A percentile compares a stretch with the other conserved stretches of the same genome.
phyloP scores from a whole-genome alignment of 495 filamentous ascomycete species.

The Xylaria grammica region DNA sequence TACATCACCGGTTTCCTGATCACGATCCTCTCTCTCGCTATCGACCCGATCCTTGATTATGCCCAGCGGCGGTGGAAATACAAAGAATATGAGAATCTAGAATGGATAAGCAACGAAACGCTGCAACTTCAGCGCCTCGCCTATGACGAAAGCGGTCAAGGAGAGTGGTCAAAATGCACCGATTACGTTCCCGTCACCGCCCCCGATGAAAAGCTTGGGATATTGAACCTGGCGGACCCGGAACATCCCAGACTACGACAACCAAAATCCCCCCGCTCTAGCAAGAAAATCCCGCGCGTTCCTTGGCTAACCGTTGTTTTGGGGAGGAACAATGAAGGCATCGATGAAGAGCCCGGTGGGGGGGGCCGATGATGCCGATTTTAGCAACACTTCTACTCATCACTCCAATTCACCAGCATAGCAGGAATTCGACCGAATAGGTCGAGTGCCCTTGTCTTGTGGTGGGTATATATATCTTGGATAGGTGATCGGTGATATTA shows the following conservation, averaged over 20 bases:
- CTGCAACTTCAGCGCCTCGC: constrained; percentile 21
- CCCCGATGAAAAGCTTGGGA: background rate
- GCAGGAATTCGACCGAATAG: no score
- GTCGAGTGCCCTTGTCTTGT: no score
- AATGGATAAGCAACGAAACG: constrained; percentile 21
- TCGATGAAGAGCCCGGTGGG: no score
- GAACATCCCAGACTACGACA: background rate
- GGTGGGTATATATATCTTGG: no score
- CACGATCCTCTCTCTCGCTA: background rate
- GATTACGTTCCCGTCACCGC: background rate
- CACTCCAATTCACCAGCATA: no score
- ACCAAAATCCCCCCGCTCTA: no score
- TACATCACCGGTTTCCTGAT: background rate
- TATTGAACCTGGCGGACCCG: background rate
- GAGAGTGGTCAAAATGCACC: constrained; percentile 18
- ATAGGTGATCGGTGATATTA: no score
- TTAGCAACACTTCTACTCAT: no score
- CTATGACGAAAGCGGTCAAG: constrained; percentile 12
- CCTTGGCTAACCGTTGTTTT: no score
- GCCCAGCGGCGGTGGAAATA: background rate
- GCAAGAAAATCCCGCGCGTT: no score
- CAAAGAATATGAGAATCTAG: constrained; percentile 11
- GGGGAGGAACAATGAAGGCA: no score
- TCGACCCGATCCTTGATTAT: background rate
- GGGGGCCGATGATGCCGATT: no score